Evolutionary conservation across 2,329 filamentous ascomycete genomes (phyloP).

Genomic region (Pseudohalonectria lignicola): DNA sequence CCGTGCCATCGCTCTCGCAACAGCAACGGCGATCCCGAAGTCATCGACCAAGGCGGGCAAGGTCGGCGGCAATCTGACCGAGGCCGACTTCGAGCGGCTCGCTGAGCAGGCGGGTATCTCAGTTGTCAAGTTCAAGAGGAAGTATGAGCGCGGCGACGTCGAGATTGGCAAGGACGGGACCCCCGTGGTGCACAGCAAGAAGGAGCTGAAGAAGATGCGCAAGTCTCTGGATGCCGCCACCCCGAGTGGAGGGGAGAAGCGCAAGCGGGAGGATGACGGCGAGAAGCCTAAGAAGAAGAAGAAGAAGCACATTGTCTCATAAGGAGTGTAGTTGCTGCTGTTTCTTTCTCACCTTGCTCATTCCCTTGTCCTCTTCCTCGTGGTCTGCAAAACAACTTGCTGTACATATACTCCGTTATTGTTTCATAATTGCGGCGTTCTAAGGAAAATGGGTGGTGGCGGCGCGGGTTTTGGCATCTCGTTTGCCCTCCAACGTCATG

Average conservation of each 20-base stretch:
- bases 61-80: conserved; percentile 35
- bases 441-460: no score
- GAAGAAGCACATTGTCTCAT: conserved; percentile 18
- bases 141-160: conserved; percentile 67
- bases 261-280: conserved; percentile 56
- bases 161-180: conserved; percentile 53
- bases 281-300: conserved; percentile 47
- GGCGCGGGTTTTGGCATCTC: no score
- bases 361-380: neutral
- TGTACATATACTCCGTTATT: no score
- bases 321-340: neutral
- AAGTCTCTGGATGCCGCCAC: conserved; percentile 19
- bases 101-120: conserved; percentile 60
- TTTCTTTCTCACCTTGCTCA: neutral
- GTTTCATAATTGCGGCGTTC: no score
- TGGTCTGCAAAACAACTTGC: neutral
- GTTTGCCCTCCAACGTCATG: no score
- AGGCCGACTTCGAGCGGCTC: conserved; percentile 44
- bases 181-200: conserved; percentile 49
- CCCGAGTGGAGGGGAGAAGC: conserved; percentile 38
- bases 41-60: conserved; percentile 16
- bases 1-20: conserved; percentile 20
- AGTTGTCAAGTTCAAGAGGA: conserved; percentile 67
- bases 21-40: conserved; percentile 10
- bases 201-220: conserved; percentile 24